These are phyloP conservation scores for Nitzschia palea DNA, from an alignment of 108 stramenopile species.

Conservation along the genomic window DNA sequence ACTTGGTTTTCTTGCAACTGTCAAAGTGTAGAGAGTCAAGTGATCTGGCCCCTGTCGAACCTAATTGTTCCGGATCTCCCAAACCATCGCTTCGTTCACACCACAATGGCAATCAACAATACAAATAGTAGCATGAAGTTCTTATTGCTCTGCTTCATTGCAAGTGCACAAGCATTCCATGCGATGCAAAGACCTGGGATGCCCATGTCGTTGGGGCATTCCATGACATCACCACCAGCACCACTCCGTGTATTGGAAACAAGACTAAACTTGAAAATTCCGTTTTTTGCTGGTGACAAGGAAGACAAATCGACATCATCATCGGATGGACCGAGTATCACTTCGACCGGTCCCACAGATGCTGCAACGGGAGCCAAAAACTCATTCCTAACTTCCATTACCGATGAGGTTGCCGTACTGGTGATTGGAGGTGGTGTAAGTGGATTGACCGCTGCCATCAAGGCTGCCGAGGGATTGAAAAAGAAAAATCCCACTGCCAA, in stretches of 20 bases:
- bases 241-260: not conserved
- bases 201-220: too few relatives aligned
- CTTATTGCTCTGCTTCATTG: too few relatives aligned
- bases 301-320: not conserved
- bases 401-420: constrained; percentile 38
- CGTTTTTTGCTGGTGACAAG: not conserved
- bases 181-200: too few relatives aligned
- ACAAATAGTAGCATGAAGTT: too few relatives aligned
- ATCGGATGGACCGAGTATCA: not conserved
- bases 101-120: too few relatives aligned
- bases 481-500: constrained; percentile 2
- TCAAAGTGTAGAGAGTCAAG: too few relatives aligned
- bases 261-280: not conserved
- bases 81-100: too few relatives aligned
- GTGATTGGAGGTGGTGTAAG: constrained; percentile 79
- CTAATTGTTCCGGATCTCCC: too few relatives aligned
- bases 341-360: constrained; percentile 2
- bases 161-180: too few relatives aligned
- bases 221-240: too few relatives aligned
- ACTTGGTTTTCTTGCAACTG: too few relatives aligned
- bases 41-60: too few relatives aligned
- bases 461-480: constrained; percentile 35
- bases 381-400: not conserved
- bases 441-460: constrained; percentile 73
- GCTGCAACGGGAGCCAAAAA: not conserved